Evolutionary conservation across 768 basidiomycete species (phyloP).

Genomic region (Coprinopsis cinerea): DNA sequence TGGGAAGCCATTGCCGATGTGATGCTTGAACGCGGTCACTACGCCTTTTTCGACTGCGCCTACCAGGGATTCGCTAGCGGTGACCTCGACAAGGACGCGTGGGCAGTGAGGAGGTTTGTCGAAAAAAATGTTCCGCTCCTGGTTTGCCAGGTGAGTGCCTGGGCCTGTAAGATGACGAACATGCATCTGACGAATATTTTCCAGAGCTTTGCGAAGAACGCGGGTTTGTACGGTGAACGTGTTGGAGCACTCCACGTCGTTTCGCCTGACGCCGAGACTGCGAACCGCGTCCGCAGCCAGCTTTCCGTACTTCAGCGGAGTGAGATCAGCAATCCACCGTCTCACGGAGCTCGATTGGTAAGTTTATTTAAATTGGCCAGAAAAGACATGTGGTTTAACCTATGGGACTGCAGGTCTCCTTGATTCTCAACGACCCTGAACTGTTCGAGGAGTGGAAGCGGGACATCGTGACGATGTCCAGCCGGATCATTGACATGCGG

Average conservation of each 20-base stretch:
- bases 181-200: not conserved
- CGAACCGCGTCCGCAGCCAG: constrained; percentile 75
- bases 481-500: constrained; percentile 90
- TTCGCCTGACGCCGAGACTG: constrained; percentile 55
- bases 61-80: constrained; percentile 98
- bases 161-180: not conserved
- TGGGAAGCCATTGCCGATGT: constrained; percentile 75
- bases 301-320: constrained; percentile 88
- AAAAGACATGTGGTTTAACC: constrained; percentile 3
- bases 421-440: constrained; percentile 70
- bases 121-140: constrained; percentile 67
- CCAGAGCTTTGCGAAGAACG: constrained; percentile 96
- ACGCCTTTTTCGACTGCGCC: constrained; percentile 91
- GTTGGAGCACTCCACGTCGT: constrained; percentile 91
- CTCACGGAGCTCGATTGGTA: constrained; percentile 85
- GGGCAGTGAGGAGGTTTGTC: constrained; percentile 87
- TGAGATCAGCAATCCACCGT: constrained; percentile 93
- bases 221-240: constrained; percentile 92
- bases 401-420: constrained; percentile 45
- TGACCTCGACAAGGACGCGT: constrained; percentile 85
- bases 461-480: constrained; percentile 91
- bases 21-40: constrained; percentile 71
- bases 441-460: constrained; percentile 86
- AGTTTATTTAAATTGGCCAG: constrained; percentile 25
- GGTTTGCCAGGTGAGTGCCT: constrained; percentile 72